A percentile compares a stretch with the other conserved stretches of the same genome.
These are phyloP conservation scores for Erysimum cheiri DNA, from an alignment of 441 rosid genomes.

Conservation along the genomic window DNA sequence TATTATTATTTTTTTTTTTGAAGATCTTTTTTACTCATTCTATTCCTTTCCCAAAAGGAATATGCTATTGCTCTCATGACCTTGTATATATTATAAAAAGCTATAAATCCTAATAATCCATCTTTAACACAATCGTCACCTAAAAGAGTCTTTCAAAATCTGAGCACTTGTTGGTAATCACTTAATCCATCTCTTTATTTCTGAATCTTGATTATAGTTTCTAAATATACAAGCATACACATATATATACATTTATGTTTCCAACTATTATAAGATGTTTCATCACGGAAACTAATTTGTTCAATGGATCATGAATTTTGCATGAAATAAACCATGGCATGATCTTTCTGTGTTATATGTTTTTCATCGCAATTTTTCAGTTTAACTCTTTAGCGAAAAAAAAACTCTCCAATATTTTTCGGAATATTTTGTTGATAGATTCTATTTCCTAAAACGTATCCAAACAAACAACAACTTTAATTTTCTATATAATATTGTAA, in stretches of 20 bases:
- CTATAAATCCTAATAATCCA: too few relatives aligned
- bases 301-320: constrained; percentile 25
- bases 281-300: constrained; percentile 33
- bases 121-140: too few relatives aligned
- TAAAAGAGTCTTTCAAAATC: too few relatives aligned
- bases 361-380: constrained; percentile 10
- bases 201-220: too few relatives aligned
- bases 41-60: too few relatives aligned
- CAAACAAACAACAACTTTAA: background rate
- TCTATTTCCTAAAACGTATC: background rate
- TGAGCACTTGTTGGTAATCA: too few relatives aligned
- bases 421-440: background rate
- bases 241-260: background rate
- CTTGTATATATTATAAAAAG: too few relatives aligned
- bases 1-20: too few relatives aligned
- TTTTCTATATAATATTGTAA: constrained; percentile 25
- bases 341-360: constrained; percentile 20
- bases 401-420: background rate
- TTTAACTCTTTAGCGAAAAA: background rate
- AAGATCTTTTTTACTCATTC: too few relatives aligned
- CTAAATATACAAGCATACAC: too few relatives aligned
- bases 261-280: constrained; percentile 28
- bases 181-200: too few relatives aligned
- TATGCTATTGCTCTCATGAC: too few relatives aligned
- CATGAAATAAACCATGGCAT: constrained; percentile 24